A percentile compares a stretch with the other conserved stretches of the same genome.
Conservation (phyloP, 495 filamentous ascomycete species). For the Aspergillus leporis region DNA sequence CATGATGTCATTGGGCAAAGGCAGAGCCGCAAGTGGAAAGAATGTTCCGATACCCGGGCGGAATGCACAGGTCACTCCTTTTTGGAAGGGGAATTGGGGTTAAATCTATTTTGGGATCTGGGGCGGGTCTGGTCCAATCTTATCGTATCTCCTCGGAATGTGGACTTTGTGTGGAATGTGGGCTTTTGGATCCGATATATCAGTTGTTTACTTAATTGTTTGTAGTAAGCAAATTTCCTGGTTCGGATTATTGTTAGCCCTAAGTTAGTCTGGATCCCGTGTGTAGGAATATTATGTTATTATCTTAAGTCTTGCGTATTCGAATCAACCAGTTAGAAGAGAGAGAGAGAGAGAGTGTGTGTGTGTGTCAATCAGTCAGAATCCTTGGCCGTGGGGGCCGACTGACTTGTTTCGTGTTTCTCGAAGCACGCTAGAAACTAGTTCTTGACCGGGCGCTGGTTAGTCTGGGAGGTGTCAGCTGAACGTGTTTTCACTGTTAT, state of each 20-base stretch:
- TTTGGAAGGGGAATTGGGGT: too few species aligned
- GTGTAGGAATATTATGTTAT: background rate
- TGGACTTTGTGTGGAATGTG: too few species aligned
- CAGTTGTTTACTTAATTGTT: too few species aligned
- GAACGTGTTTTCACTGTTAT: background rate
- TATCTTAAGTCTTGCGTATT: background rate
- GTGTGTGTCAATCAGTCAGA: background rate
- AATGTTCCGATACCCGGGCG: background rate
- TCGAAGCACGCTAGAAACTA: constrained; percentile 26
- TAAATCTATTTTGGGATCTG: too few species aligned
- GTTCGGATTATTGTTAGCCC: too few species aligned
- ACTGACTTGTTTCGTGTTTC: constrained; percentile 18
- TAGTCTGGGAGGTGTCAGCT: background rate
- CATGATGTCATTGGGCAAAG: constrained; percentile 11
- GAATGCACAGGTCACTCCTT: background rate
- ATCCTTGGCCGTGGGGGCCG: constrained; percentile 18
- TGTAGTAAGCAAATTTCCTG: too few species aligned
- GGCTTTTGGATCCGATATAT: too few species aligned
- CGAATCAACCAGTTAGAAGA: background rate
- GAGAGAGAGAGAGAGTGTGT: too few species aligned
- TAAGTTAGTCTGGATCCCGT: too few species aligned
- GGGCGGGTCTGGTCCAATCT: too few species aligned
- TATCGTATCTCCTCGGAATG: too few species aligned
- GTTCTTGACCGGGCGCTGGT: constrained; percentile 7
- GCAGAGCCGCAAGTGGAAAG: constrained; percentile 10